Base-by-base conservation (phyloP, 2,329 filamentous ascomycete species). In the Fusarium anthophilum region DNA sequence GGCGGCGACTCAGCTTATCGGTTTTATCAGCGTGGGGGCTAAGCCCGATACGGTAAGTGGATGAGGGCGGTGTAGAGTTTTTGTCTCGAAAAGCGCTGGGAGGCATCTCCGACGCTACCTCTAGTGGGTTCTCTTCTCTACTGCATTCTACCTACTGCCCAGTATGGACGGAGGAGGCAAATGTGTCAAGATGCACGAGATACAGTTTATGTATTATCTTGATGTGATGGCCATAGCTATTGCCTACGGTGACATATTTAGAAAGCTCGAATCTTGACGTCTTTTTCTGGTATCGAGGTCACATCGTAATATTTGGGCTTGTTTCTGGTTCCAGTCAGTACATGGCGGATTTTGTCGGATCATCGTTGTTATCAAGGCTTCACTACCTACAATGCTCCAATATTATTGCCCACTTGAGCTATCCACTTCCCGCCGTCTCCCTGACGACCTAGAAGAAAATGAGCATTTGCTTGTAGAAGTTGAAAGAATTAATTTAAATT, bases 1-100 rank as follows among this genome's bases (percentile, higher is more conserved):
- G 62, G 51, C 53, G 63, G 65, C 77, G 78, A 80, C 75, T 78
- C 78, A 79, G 78, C 79, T 80, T 80, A 80, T 80, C 79, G 74
- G 39, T 68, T 78, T 78, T 79, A 80, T 80, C 78, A 79, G 63
- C 65, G 56, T 35, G 1, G 2, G 32, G 4, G 55, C 78, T 79
- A 78, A 61, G 9, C 78, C 67, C 17, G 15, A 63, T 66, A 18
- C 5, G 47, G 76, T 56, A 60, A 65, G 64, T 68, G 60, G 67
- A 61, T 66, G 64, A 80, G 66, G 75, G 78, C 78, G 78, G 78
- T 80, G 78, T 53, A 79, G 69, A 41, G 53, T 43, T 44, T 56
- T 53, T 73, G 57, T 70, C 61, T 73, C 39, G 50, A 66, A 71
- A 71, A 44, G 44, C 39, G 53, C 55, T 73, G 70, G 44, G 55